phyloP scores from a whole-genome alignment of 1,139 yeast species.

The Torulaspora pretoriensis region DNA sequence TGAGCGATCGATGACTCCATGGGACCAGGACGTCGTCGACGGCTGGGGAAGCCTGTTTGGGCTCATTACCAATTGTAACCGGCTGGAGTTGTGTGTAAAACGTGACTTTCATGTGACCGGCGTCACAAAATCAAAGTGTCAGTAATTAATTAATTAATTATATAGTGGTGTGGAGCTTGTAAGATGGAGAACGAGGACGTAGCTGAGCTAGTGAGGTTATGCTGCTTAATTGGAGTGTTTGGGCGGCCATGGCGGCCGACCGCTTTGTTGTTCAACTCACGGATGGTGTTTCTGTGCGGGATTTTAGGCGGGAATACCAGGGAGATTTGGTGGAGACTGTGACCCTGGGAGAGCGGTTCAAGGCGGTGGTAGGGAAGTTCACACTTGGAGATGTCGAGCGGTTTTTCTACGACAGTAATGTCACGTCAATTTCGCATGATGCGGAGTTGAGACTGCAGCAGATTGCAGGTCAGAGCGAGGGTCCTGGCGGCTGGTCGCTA shows the following conservation, averaged over 20 bases:
- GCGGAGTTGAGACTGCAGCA: conserved; percentile 32
- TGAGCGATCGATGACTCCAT: too few species aligned
- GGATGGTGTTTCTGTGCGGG: background rate
- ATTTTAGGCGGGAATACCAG: background rate
- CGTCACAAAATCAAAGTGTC: background rate
- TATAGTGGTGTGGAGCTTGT: background rate
- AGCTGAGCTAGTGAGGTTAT: background rate
- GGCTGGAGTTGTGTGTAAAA: background rate
- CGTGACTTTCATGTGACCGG: background rate
- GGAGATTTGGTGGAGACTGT: conserved; percentile 15
- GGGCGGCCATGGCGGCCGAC: conserved; percentile 5
- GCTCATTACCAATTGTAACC: background rate
- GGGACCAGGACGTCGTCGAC: too few species aligned
- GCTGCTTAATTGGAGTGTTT: background rate
- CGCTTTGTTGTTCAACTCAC: conserved; percentile 15
- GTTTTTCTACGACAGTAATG: conserved; percentile 26
- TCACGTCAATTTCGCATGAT: conserved; percentile 33
- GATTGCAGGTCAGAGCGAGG: conserved; percentile 36
- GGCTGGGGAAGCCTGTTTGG: too few species aligned
- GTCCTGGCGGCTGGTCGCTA: conserved; percentile 44
- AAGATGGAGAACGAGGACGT: background rate
- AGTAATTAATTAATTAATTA: background rate
- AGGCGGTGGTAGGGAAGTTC: conserved; percentile 33
- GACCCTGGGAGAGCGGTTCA: conserved; percentile 26
- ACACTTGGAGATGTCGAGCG: conserved; percentile 19